A percentile compares a stretch with the other conserved stretches of the same genome.
phyloP scores from a whole-genome alignment of 805 yeast species.

The Pichia heedii region DNA sequence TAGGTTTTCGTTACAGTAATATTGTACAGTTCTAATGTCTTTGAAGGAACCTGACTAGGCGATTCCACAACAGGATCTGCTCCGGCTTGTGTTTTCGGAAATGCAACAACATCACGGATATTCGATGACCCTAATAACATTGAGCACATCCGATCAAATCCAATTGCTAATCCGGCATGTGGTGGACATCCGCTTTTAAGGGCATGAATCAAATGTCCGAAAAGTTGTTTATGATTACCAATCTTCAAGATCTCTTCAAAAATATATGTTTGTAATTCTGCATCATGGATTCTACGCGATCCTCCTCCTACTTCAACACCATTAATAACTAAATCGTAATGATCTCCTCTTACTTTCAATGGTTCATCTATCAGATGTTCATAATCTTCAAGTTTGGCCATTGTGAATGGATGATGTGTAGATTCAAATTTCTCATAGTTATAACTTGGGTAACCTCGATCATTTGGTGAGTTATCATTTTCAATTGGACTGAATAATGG shows the following conservation, averaged over 20 bases:
- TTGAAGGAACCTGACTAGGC: conserved; percentile 56
- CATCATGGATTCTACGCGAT: conserved; percentile 87
- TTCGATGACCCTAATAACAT: conserved; percentile 72
- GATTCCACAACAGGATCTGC: conserved; percentile 80
- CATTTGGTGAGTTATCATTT: conserved; percentile 9
- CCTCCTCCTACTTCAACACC: conserved; percentile 99
- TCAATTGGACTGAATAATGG: conserved; percentile 83
- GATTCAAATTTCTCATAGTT: conserved; percentile 42
- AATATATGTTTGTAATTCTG: conserved; percentile 64
- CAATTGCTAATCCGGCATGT: conserved; percentile 95
- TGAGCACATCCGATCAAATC: conserved; percentile 88
- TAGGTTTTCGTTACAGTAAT: conserved; percentile 27
- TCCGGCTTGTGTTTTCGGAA: conserved; percentile 89
- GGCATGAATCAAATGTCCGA: conserved; percentile 81
- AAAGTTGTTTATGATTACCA: conserved; percentile 46
- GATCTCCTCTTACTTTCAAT: conserved; percentile 70
- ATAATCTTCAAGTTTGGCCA: conserved; percentile 70
- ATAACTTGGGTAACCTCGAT: conserved; percentile 50
- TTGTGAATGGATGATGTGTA: conserved; percentile 97
- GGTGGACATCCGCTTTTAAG: conserved; percentile 94
- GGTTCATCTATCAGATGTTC: conserved; percentile 46
- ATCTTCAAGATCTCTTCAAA: conserved; percentile 59
- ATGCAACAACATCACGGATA: conserved; percentile 90
- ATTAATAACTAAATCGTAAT: conserved; percentile 86
- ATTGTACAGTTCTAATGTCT: conserved; percentile 47